Percentiles rank a stretch among this genome's conserved stretches.
phyloP scores from a whole-genome alignment of 148 eudicot species.

The Spergularia marina region DNA sequence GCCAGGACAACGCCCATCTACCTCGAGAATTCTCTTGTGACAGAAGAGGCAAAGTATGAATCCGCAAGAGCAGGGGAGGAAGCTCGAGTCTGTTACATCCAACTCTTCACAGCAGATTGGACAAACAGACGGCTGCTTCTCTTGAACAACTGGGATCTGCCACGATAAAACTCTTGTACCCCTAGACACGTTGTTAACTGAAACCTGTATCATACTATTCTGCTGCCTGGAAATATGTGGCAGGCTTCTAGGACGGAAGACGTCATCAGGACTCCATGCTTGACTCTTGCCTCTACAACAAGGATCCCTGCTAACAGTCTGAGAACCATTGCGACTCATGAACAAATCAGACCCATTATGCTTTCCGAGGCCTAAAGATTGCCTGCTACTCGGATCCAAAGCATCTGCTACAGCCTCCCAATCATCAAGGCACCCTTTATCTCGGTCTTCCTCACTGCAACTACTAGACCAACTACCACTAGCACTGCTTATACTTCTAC shows the following conservation, averaged over 20 bases:
- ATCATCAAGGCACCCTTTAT: constrained; percentile 61
- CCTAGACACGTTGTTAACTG: constrained; percentile 16
- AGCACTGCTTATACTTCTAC: constrained; percentile 44
- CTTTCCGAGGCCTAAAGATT: constrained; percentile 15
- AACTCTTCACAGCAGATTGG: constrained; percentile 93
- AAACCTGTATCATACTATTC: constrained; percentile 35
- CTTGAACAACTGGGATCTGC: constrained; percentile 29
- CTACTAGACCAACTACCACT: constrained; percentile 46
- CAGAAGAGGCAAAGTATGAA: constrained; percentile 91
- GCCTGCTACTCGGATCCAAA: constrained; percentile 29
- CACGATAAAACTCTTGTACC: constrained; percentile 24
- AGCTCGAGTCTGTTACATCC: constrained; percentile 68
- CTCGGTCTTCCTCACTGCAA: constrained; percentile 56
- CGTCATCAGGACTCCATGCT: constrained; percentile 78
- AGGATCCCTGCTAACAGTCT: background rate
- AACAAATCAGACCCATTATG: constrained; percentile 9
- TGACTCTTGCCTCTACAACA: constrained; percentile 24
- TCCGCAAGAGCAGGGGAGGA: constrained; percentile 79
- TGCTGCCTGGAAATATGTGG: constrained; percentile 63
- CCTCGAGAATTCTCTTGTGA: constrained; percentile 85
- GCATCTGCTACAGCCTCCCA: constrained; percentile 92
- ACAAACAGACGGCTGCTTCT: constrained; percentile 38
- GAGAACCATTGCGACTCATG: constrained; percentile 9
- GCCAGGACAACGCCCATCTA: constrained; percentile 87
- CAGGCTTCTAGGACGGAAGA: constrained; percentile 65